Evolutionary conservation across 2,329 filamentous ascomycete species (phyloP), one percentile per base, ranked within the genome.

Genomic region (Rachicladosporium sp.): DNA sequence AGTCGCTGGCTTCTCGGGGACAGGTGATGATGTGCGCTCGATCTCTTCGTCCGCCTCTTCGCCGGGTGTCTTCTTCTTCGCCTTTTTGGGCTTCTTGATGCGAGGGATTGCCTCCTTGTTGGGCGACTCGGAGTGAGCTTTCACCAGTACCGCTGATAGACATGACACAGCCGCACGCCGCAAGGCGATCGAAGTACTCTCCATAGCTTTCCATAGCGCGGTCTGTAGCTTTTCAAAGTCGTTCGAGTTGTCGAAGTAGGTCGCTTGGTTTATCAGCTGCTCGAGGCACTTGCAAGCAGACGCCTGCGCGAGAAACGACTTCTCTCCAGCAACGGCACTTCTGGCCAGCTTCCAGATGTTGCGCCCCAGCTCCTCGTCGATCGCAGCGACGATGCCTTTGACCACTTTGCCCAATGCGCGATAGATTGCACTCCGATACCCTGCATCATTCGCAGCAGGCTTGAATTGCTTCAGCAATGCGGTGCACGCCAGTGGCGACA

Each of bases 321-420:
- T 96, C 60, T 98, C 93, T 43, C 70, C 71, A 0, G 78, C 71
- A 21, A 82, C 82, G 50, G 82, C 73, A 59, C 72, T 85, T 46
- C 91, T 78, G 21, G 79, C 81, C 58, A 89, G 83, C 61, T 95
- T 98, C 86, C 87, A 96, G 10, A 93, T 76, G 58, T 95, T 88
- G 54, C 87, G 78, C n/a, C 83, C 83, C 30, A 88, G 70, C 40
- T 67, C 69, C 60, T 98, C 91, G 51, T 98, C 91, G 52, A 89
- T 71, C 44, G 84, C 86, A 4, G 71, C 69, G 40, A 75, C 73
- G 21, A 95, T 76, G 59, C 88, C 89, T 43, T 71, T 72, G 19
- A 80, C 70, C 31, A 95, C 74, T 63, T 87, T 88, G 32, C 75
- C 78, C 36, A 94, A 62, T 1, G 86, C 76, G 33, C 69, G 73